phyloP scores from a whole-genome alignment of 306 rosid species.

The Castanea crenata region DNA sequence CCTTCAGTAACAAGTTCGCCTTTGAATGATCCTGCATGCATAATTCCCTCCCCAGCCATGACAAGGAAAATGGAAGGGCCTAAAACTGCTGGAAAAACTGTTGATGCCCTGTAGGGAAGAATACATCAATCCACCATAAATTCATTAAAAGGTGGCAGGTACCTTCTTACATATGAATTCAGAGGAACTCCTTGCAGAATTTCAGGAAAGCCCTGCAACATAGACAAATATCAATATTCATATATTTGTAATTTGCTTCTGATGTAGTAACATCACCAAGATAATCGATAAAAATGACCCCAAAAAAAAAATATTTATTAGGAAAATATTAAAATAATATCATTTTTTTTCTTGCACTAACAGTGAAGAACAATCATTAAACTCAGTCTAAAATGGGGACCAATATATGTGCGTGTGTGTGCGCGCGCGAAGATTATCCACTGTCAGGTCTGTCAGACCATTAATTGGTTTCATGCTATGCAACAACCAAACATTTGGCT shows the following conservation, averaged over 20 bases:
- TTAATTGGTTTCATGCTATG: background rate
- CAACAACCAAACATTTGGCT: background rate
- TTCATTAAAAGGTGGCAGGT: constrained; percentile 80
- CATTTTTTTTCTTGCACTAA: background rate
- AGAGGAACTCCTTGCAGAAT: constrained; percentile 63
- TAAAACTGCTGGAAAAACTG: constrained; percentile 54
- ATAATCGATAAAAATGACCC: background rate
- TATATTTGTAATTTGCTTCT: background rate
- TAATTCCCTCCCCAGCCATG: constrained; percentile 57
- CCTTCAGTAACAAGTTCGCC: constrained; percentile 59
- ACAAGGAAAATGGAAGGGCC: constrained; percentile 84
- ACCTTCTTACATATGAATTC: constrained; percentile 55
- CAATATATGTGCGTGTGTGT: background rate
- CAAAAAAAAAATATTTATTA: background rate
- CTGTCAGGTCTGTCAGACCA: background rate
- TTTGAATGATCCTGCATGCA: constrained; percentile 33
- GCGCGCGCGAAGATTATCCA: background rate
- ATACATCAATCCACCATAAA: constrained; percentile 75
- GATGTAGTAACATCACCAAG: background rate
- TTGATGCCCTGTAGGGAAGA: constrained; percentile 60
- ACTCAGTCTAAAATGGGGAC: background rate
- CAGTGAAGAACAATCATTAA: background rate
- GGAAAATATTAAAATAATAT: background rate
- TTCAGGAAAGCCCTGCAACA: constrained; percentile 75
- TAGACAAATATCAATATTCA: background rate